Conservation (phyloP, 1,284 basidiomycete species). For the Ceratobasidium theobromae region DNA sequence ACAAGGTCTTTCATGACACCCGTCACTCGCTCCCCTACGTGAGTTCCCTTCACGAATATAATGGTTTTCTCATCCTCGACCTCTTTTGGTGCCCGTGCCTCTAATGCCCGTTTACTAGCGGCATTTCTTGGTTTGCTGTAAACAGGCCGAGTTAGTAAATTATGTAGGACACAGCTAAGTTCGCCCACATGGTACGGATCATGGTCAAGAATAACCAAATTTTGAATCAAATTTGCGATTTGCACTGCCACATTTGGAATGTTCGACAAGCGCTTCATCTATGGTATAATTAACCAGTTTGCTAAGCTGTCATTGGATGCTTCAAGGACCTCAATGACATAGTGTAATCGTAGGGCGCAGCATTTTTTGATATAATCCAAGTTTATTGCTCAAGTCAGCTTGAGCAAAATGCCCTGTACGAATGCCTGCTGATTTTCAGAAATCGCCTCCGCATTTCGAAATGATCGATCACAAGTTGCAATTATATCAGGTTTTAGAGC, state of each 20-base stretch:
- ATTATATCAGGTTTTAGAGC: no score
- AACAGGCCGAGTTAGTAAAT: neutral
- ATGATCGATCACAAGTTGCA: no score
- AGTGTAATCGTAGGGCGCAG: no score
- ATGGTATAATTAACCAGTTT: neutral
- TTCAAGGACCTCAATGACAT: no score
- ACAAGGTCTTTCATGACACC: constrained; percentile 87
- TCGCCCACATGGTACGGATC: constrained; percentile 23
- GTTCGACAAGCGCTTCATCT: neutral
- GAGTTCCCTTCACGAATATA: constrained; percentile 88
- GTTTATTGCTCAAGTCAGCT: no score
- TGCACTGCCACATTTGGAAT: neutral
- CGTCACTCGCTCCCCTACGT: constrained; percentile 79
- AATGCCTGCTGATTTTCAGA: no score
- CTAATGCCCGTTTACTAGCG: constrained; percentile 90
- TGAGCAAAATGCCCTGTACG: no score
- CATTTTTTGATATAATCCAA: no score
- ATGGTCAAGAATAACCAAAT: constrained; percentile 18
- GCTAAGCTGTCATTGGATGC: no score
- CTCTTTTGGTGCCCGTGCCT: constrained; percentile 84
- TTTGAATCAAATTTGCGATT: constrained; percentile 4
- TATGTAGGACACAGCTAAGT: neutral
- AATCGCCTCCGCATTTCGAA: no score
- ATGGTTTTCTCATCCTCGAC: constrained; percentile 83
- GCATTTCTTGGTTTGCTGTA: constrained; percentile 94